Percentiles rank a stretch among this genome's conserved stretches.
These are phyloP conservation scores for Bruguiera sexangula DNA, from an alignment of 345 rosid genomes.

Conservation along the genomic window DNA sequence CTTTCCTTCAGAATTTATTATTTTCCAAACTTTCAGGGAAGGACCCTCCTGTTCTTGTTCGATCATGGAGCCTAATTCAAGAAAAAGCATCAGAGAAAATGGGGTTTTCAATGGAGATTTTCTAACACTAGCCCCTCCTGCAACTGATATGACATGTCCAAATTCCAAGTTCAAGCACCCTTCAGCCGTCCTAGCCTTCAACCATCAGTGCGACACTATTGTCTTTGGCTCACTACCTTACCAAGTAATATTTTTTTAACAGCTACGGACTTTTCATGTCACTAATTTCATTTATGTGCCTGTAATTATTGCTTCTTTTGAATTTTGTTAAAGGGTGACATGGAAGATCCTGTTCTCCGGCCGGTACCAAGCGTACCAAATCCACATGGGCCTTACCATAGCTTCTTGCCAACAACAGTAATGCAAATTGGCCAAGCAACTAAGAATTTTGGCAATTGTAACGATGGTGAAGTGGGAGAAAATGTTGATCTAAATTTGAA, in stretches of 20 bases:
- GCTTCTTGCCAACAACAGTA: slow-evolving; percentile 41
- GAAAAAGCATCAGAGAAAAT: slow-evolving; percentile 24
- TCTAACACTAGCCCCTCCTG: slow-evolving; percentile 48
- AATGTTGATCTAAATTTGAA: slow-evolving; percentile 52
- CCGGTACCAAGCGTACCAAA: slow-evolving; percentile 15
- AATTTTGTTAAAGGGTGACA: slow-evolving; percentile 25
- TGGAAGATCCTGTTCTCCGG: slow-evolving; percentile 19
- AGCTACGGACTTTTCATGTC: not conserved
- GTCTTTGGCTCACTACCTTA: slow-evolving; percentile 33
- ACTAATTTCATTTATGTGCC: not conserved
- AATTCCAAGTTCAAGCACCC: slow-evolving; percentile 24
- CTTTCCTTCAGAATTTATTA: not conserved
- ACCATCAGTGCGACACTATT: slow-evolving; percentile 17
- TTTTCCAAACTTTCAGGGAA: slow-evolving; percentile 25
- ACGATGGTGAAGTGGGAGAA: slow-evolving; percentile 33
- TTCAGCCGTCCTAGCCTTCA: slow-evolving; percentile 18
- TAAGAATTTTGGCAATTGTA: slow-evolving; percentile 4
- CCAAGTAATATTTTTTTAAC: slow-evolving; percentile 33
- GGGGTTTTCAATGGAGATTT: slow-evolving; percentile 31
- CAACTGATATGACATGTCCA: slow-evolving; percentile 15
- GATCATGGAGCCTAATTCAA: slow-evolving; percentile 25
- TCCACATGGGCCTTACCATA: slow-evolving; percentile 32
- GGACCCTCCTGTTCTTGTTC: slow-evolving; percentile 25
- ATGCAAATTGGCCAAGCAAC: slow-evolving; percentile 22
- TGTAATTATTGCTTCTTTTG: not conserved